Base-by-base conservation (phyloP, 306 rosid genomes). In the Ochetophila trinervis region DNA sequence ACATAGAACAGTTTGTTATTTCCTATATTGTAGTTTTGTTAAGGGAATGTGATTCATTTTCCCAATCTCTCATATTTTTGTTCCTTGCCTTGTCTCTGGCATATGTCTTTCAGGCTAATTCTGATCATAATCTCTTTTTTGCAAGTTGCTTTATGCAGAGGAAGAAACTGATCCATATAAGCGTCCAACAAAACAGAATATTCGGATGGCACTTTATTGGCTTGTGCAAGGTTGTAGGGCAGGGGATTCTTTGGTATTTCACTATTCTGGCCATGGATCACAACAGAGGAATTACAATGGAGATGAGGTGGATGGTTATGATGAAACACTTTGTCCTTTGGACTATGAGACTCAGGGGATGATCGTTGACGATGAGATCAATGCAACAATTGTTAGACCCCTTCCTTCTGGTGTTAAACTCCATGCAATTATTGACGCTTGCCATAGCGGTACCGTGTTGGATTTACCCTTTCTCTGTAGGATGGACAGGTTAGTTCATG, bases 201-300 rank as follows among this genome's bases (percentile, higher is more conserved):
- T 83, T 20, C 74, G 83, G 61, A 80, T 27, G 76, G 88, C 88
- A 0, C 4, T 83, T 62, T 57, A 21, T 8, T 83, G 88, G 88
- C 78, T 80, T 15, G 76, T 83, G 23, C 76, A 80, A 49, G 81
- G 80, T 24, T 78, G 82, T 55, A 78, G 61, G 24, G 48, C 88
- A 20, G 88, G 85, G 40, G 85, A 83, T 23, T 83, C 88, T 3
- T 57, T 83, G 76, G 81, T 80, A 30, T 77, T 83, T 69, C 85
- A 83, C 34, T 83, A 57, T 67, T 80, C 88, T 3, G 85, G 85
- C 23, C 85, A 83, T 68, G 85, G 88, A 15, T 71, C 75, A n/a
- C 82, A 77, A 70, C 71, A 74, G 67, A 51, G 70, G 66, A 68
- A 83, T 82, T 51, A 30, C 72, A 71, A 51, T 6, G 82, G 82